Base-by-base conservation (phyloP, 352 stramenopile genomes). In the Globisporangium mamillatum region DNA sequence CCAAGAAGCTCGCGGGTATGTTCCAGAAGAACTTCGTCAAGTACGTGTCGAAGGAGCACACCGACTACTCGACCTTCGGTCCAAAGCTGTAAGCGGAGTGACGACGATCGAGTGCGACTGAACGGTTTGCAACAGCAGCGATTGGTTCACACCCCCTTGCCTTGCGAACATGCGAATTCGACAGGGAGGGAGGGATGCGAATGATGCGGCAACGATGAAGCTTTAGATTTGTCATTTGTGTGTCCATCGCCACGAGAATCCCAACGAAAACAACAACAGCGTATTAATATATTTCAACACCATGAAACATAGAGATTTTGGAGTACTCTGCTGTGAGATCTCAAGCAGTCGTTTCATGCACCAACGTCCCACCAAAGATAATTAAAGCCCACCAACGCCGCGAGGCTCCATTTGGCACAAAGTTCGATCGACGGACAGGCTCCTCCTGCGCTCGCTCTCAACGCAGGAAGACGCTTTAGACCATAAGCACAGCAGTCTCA, bases 1-100 rank as follows among this genome's bases (percentile, higher is more conserved):
- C 90, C 27, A 87, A 89, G 63, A 98, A 99, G 75, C 84, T 99
- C n/a, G 96, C 92, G 8, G 64, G 73, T 58, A 98, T 98, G 94
- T 99, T 98, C 81, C 79, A 95, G 68, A 79, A 97, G 48, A 99
- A 99, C 83, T 99, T 98, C 73, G 82, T 93, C 74, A 29, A 59
- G 12, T 59, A 36, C 53, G 29, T 59, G 24, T 29, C 29, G 22
- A 29, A 27, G 10, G 53, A 59, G 18, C 41, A 50, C 53, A 59
- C 27, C 53, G 53, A 59, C 14, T 29, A 36, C 53, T 59, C 53
- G 25, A 20, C 18, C 24, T 59, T 36, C 53, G 53, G 53, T 25
- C 53, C 77, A 50, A 50, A 50, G 41, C 41, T 50, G 41, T 50
- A 50, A 50, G 41, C 8, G 41, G 41, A 22, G 41, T 50, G 41